Conservation (phyloP, 2,329 filamentous ascomycete species). For the Exophiala aquamarina region DNA sequence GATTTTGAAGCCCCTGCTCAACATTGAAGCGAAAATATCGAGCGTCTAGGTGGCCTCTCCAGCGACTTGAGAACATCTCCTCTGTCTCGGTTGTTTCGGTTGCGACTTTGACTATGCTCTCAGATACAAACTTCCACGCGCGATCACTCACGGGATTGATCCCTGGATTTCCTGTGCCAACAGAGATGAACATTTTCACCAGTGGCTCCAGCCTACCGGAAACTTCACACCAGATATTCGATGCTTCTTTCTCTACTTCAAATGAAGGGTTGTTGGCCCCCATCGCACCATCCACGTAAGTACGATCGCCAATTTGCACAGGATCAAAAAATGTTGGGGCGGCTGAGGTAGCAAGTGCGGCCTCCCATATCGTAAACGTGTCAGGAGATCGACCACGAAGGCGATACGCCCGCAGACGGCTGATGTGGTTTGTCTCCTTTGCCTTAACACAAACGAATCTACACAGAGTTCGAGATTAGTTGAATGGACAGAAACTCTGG, state of each 20-base stretch:
- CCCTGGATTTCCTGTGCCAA: conserved; percentile 38
- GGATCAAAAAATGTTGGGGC: conserved; percentile 42
- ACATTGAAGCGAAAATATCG: conserved; percentile 41
- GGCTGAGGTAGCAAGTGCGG: conserved; percentile 44
- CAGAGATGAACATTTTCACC: conserved; percentile 41
- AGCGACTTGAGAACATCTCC: conserved; percentile 29
- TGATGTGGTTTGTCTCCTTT: conserved; percentile 20
- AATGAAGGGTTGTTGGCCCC: conserved; percentile 49
- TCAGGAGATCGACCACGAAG: conserved; percentile 26
- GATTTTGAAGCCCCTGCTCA: conserved; percentile 33
- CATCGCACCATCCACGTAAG: conserved; percentile 45
- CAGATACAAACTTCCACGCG: background rate
- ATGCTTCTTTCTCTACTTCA: conserved; percentile 41
- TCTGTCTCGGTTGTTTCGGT: conserved; percentile 33
- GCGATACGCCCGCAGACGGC: conserved; percentile 31
- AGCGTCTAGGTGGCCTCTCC: conserved; percentile 28
- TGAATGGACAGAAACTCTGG: background rate
- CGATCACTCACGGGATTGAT: conserved; percentile 1
- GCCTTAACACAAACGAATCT: conserved; percentile 28
- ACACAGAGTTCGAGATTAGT: conserved; percentile 15
- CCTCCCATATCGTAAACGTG: conserved; percentile 42
- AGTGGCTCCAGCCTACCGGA: conserved; percentile 30
- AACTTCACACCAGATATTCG: conserved; percentile 35
- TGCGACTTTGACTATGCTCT: background rate
- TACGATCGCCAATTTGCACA: conserved; percentile 36